Base-by-base conservation (phyloP, 2,329 filamentous ascomycete genomes). In the Cladophialophora psammophila region DNA sequence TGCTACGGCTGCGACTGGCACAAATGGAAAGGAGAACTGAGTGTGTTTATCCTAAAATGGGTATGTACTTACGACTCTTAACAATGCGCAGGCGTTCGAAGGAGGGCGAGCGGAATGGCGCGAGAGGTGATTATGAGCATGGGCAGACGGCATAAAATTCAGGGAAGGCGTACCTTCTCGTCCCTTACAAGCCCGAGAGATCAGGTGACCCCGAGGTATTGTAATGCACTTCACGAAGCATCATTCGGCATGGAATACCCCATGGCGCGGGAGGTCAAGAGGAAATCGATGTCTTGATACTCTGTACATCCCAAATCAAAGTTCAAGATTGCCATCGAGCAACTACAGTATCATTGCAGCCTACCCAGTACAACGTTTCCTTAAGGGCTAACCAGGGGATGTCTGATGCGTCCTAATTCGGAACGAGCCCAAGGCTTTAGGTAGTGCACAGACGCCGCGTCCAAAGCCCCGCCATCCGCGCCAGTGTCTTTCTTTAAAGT, bases 11-110 rank as follows among this genome's bases (percentile, higher is more conserved):
- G 52, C 66, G 9, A 45, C 45, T 56, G 57, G 55, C 32, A 36
- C 63, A 20, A 50, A 45, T 40, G 63, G 50, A 26, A 70, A 70
- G 50, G 68, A 70, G 35, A 56, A 45, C 35, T 70, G 50, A 63
- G 10, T 18, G 26, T 50, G 45, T 40, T 34, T 40, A 53, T 45
- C 12, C 52, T 55, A 5, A 10, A 12, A 26, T 26, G 9, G 10
- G 45, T 12, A 50, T 50, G 45, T 20, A 20, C 10, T 50, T 26
- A 50, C 45, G 45, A 50, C 35, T 34, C 34, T 35, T 55, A 15
- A 55, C 13, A 55, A 35, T 35, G 8, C 13, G 5, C 31, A 34
- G 13, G 52, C 31, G 34, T 55, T 34, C 50, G 50, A 35, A n/a
- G 31, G 31, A 9, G 52, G 18, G 45, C 18, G 45, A 18, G 6